Evolutionary conservation across 78 protist genomes (phyloP).

Genomic region (Mantamonas sphyraenae): DNA sequence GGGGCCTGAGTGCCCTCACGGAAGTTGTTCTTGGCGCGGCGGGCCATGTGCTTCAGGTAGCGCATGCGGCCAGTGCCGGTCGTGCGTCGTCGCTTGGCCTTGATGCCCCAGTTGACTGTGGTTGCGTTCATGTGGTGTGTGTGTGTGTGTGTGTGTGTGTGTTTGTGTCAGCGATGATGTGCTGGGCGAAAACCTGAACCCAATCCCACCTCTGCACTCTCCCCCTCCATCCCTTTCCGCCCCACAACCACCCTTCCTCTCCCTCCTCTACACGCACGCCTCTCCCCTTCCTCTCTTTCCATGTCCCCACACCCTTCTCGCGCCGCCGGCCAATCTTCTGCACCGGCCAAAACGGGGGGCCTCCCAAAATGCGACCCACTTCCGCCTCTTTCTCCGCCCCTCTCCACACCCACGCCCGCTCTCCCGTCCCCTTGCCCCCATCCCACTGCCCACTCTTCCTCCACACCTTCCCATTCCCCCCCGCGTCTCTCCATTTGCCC

Average conservation of each 20-base stretch:
- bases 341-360: too few species aligned
- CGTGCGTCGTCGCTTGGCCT: constrained; percentile 92
- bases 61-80: constrained; percentile 98
- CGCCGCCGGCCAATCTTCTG: too few species aligned
- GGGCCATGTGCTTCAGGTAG: constrained; percentile 66
- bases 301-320: too few species aligned
- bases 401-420: not conserved
- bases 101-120: constrained; percentile 72
- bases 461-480: too few species aligned
- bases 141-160: not conserved
- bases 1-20: constrained; percentile 55
- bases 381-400: not conserved
- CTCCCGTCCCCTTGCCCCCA: not conserved
- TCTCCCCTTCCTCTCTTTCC: too few species aligned
- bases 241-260: too few species aligned
- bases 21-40: constrained; percentile 84
- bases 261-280: too few species aligned
- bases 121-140: not conserved
- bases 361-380: too few species aligned
- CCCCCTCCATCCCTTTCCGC: too few species aligned
- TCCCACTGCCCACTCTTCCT: too few species aligned
- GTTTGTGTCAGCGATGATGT: not conserved
- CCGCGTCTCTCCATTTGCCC: not conserved
- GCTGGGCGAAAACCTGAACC: not conserved
- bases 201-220: not conserved